These are phyloP conservation scores for Fusarium hainanense DNA, from an alignment of 2,329 filamentous ascomycete species.

Conservation along the genomic window DNA sequence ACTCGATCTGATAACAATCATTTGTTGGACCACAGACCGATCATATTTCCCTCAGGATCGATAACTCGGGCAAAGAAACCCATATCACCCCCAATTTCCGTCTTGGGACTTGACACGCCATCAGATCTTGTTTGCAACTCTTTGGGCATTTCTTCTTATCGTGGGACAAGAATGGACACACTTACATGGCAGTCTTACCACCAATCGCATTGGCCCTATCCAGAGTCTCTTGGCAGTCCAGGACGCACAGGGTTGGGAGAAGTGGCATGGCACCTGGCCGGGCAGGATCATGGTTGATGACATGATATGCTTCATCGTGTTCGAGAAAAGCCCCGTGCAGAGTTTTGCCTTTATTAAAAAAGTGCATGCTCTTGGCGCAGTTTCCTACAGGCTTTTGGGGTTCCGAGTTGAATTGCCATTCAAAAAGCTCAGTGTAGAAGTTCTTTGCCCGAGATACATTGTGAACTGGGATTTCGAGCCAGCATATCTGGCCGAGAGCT, in stretches of 20 bases:
- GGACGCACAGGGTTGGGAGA: conserved; percentile 50
- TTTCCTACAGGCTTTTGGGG: conserved; percentile 31
- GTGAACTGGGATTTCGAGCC: conserved; percentile 54
- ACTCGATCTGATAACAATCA: conserved; percentile 23
- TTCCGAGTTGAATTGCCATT: conserved; percentile 47
- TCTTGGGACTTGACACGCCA: conserved; percentile 49
- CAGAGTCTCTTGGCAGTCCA: conserved; percentile 49
- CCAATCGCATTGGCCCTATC: conserved; percentile 46
- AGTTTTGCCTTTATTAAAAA: conserved; percentile 49
- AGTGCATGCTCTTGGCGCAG: conserved; percentile 48
- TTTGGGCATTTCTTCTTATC: neutral
- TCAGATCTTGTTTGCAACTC: conserved; percentile 1
- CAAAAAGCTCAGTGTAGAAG: conserved; percentile 54
- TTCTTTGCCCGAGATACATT: conserved; percentile 50
- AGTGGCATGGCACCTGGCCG: conserved; percentile 45
- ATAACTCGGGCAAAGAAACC: conserved; percentile 52
- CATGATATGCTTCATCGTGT: conserved; percentile 47
- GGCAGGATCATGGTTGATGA: conserved; percentile 44
- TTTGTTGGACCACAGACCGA: conserved; percentile 50
- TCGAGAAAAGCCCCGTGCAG: conserved; percentile 52
- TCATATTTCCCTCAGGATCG: conserved; percentile 54
- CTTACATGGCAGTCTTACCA: conserved; percentile 52
- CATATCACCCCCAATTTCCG: conserved; percentile 49
- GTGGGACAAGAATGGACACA: conserved; percentile 31
- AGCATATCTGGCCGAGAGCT: conserved; percentile 51